Evolutionary conservation across 495 filamentous ascomycete species (phyloP).

Genomic region (Lindgomyces ingoldianus): DNA sequence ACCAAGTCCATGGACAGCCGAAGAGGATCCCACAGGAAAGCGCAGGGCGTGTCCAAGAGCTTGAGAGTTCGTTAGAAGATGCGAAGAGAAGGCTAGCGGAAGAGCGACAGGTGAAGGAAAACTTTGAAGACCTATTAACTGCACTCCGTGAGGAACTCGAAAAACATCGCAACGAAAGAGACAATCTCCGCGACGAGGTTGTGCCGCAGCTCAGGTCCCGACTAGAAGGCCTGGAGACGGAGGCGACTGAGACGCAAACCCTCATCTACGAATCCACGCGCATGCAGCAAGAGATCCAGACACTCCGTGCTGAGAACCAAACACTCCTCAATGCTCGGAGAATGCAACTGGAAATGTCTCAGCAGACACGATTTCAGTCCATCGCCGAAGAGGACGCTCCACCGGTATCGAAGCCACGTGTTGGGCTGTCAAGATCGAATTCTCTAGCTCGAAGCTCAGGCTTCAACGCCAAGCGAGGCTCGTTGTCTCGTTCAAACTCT

Average conservation of each 20-base stretch:
- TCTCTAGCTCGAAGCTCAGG: conserved; percentile 55
- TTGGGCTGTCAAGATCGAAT: conserved; percentile 62
- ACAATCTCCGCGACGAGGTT: conserved; percentile 85
- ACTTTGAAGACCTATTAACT: conserved; percentile 85
- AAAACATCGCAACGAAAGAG: conserved; percentile 80
- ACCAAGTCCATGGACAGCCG: conserved; percentile 60
- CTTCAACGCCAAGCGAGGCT: conserved; percentile 36
- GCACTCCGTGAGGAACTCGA: conserved; percentile 82
- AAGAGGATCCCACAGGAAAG: conserved; percentile 50
- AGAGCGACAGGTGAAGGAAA: conserved; percentile 85
- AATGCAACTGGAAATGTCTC: conserved; percentile 55
- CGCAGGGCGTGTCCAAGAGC: conserved; percentile 63
- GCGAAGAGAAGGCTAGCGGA: conserved; percentile 77
- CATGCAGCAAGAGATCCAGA: conserved; percentile 77
- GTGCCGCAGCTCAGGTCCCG: conserved; percentile 70
- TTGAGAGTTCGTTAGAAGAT: conserved; percentile 79
- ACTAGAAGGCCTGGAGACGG: conserved; percentile 74
- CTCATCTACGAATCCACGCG: conserved; percentile 73
- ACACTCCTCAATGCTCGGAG: conserved; percentile 56
- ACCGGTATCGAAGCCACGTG: conserved; percentile 41
- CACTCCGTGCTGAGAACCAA: conserved; percentile 68
- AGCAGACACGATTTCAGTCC: conserved; percentile 55
- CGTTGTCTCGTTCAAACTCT: conserved; percentile 59
- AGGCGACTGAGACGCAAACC: conserved; percentile 65
- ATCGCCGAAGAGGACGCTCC: conserved; percentile 61